These are phyloP conservation scores for Lecanosticta acicola DNA, from an alignment of 2,329 filamentous ascomycete genomes.

Conservation along the genomic window DNA sequence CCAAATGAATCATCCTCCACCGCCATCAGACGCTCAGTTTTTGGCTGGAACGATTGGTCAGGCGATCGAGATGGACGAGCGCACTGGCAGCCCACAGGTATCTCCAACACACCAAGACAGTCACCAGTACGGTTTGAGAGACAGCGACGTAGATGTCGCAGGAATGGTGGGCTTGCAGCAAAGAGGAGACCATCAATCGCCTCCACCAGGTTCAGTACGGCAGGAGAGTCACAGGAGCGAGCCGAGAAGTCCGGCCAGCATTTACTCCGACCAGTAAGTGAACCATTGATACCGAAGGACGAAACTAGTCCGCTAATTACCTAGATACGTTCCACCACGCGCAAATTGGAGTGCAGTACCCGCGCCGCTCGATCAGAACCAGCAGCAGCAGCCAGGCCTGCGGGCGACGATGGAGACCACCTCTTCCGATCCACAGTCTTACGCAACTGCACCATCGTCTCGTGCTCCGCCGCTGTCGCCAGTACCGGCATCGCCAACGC, in stretches of 20 bases:
- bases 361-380: constrained; percentile 9
- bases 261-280: constrained; percentile 69
- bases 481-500: constrained; percentile 24
- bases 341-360: constrained; percentile 34
- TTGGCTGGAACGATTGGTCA: constrained; percentile 47
- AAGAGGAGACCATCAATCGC: constrained; percentile 48
- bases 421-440: constrained; percentile 14
- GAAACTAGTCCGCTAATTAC: neutral
- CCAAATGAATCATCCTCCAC: constrained; percentile 11
- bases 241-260: constrained; percentile 61
- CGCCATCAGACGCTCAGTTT: constrained; percentile 32
- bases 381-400: constrained; percentile 2
- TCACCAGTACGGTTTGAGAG: constrained; percentile 41
- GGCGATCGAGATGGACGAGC: constrained; percentile 75
- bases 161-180: constrained; percentile 71
- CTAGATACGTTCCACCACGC: constrained; percentile 44
- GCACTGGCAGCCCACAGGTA: constrained; percentile 49
- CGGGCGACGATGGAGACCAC: constrained; percentile 12
- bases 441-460: constrained; percentile 16
- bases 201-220: constrained; percentile 62
- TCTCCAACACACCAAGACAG: constrained; percentile 14
- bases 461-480: constrained; percentile 23
- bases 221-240: constrained; percentile 60
- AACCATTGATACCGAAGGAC: neutral
- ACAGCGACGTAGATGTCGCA: constrained; percentile 65